phyloP scores from a whole-genome alignment of 345 rosid species.

The Hypericum perforatum region DNA sequence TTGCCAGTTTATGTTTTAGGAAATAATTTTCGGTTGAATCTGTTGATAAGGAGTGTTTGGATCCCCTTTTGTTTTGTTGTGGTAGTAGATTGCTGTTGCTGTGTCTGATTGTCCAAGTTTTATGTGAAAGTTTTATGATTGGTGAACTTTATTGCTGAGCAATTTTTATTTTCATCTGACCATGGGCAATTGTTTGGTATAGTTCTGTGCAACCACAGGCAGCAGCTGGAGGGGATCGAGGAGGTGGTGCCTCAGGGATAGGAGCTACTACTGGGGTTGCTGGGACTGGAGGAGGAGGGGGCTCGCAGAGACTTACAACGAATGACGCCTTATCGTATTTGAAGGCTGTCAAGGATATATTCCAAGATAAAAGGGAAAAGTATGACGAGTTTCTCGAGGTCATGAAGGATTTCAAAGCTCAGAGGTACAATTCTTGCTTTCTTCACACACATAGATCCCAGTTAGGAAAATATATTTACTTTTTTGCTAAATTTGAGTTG shows the following conservation, averaged over 20 bases:
- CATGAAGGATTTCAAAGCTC: conserved; percentile 30
- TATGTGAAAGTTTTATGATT: too few species aligned
- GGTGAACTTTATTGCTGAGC: too few species aligned
- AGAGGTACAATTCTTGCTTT: conserved; percentile 16
- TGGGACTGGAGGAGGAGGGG: conserved; percentile 16
- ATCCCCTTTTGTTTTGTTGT: too few species aligned
- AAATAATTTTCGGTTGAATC: too few species aligned
- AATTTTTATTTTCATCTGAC: too few species aligned
- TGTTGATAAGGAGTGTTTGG: too few species aligned
- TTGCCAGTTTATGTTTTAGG: too few species aligned
- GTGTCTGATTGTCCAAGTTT: too few species aligned
- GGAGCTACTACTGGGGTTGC: conserved; percentile 16
- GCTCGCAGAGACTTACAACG: conserved; percentile 68
- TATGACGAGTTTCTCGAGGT: conserved; percentile 29
- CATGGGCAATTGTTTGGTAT: conserved; percentile 19
- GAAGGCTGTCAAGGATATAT: conserved; percentile 74
- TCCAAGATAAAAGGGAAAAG: conserved; percentile 24
- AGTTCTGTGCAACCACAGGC: conserved; percentile 62
- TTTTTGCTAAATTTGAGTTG: background rate
- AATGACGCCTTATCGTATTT: conserved; percentile 91
- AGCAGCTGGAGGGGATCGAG: conserved; percentile 17
- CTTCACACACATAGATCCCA: too few species aligned
- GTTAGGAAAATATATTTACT: background rate
- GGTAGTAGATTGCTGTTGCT: too few species aligned
- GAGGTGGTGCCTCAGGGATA: too few species aligned